Conservation (phyloP, 2,329 filamentous ascomycete genomes). For the Aspergillus tanneri region DNA sequence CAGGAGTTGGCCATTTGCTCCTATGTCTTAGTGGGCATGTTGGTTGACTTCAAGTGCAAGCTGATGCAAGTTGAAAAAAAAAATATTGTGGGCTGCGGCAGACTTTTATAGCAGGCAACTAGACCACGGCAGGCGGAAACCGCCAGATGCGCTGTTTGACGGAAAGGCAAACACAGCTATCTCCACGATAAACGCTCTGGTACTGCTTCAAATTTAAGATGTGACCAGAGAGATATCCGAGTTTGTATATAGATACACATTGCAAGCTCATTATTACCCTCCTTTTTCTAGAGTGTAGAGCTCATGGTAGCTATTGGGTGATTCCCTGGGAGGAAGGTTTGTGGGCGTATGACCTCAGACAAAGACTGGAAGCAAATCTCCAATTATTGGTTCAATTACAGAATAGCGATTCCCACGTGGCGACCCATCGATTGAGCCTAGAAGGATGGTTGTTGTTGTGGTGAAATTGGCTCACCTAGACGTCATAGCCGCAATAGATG, state of each 20-base stretch:
- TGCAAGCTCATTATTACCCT: too few species aligned
- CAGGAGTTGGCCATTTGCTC: background rate
- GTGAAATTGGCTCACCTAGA: slow-evolving; percentile 5
- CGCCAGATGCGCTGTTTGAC: slow-evolving; percentile 20
- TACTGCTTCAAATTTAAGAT: background rate
- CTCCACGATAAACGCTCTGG: too few species aligned
- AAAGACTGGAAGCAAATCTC: too few species aligned
- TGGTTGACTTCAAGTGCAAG: slow-evolving; percentile 21
- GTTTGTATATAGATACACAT: too few species aligned
- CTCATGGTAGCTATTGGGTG: too few species aligned
- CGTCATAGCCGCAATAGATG: slow-evolving; percentile 15
- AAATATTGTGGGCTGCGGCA: slow-evolving; percentile 22
- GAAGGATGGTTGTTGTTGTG: background rate
- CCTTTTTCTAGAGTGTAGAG: too few species aligned
- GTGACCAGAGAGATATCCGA: too few species aligned
- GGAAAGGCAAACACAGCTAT: slow-evolving; percentile 12
- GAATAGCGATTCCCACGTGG: background rate
- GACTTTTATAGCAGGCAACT: slow-evolving; percentile 19
- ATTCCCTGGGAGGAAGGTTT: too few species aligned
- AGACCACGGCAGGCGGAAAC: slow-evolving; percentile 16
- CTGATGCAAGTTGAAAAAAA: slow-evolving; percentile 16
- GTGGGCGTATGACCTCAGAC: too few species aligned
- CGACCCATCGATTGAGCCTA: background rate
- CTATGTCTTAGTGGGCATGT: background rate
- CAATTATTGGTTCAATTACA: too few species aligned